phyloP scores from a whole-genome alignment of 148 eudicot species.

The Diospyros kaki region DNA sequence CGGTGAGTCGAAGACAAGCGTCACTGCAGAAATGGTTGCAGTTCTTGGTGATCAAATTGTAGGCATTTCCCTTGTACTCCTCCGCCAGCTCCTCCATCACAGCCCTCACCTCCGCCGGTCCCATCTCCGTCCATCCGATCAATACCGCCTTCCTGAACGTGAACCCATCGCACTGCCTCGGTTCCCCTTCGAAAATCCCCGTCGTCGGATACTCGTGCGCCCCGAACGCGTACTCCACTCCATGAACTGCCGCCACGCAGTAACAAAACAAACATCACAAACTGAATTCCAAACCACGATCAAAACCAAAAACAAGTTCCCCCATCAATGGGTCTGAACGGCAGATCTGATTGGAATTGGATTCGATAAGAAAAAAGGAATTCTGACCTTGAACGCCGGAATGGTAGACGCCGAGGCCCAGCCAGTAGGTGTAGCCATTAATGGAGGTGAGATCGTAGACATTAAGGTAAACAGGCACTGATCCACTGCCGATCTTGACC shows the following conservation, averaged over 20 bases:
- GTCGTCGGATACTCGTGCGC: conserved; percentile 46
- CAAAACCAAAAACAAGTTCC: neutral
- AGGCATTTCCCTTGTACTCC: conserved; percentile 34
- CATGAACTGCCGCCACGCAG: conserved; percentile 29
- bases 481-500: conserved; percentile 20
- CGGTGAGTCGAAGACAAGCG: conserved; percentile 35
- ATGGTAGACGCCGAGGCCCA: conserved; percentile 46
- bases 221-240: conserved; percentile 44
- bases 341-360: conserved; percentile 3
- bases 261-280: neutral
- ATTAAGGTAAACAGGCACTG: conserved; percentile 34
- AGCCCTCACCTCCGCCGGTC: conserved; percentile 22
- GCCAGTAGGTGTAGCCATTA: conserved; percentile 45
- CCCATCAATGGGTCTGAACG: neutral
- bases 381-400: conserved; percentile 42
- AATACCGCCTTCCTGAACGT: conserved; percentile 34
- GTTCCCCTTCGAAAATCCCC: conserved; percentile 45
- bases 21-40: conserved; percentile 55
- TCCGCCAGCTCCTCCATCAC: conserved; percentile 36
- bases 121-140: conserved; percentile 43
- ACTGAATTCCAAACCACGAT: neutral
- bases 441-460: conserved; percentile 44
- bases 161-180: conserved; percentile 43
- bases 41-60: conserved; percentile 40
- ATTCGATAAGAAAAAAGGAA: neutral